These are phyloP conservation scores for Hypoxylon cercidicola DNA, from an alignment of 495 filamentous ascomycete species.

Conservation along the genomic window DNA sequence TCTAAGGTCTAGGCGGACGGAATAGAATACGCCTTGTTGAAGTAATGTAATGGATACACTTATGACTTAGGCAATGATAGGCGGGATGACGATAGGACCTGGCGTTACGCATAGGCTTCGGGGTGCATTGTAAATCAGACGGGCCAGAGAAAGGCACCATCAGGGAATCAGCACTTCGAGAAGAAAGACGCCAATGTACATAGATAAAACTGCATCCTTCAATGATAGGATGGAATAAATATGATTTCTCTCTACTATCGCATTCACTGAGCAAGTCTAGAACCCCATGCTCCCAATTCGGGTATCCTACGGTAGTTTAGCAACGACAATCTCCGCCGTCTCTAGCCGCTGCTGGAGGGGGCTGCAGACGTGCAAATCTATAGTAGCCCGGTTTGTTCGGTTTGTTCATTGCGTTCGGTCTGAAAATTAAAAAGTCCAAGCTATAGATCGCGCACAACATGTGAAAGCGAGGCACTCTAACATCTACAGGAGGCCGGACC, in stretches of 20 bases:
- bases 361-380: background rate
- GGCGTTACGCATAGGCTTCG: background rate
- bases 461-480: conserved; percentile 1
- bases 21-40: background rate
- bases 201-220: background rate
- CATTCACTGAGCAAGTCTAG: background rate
- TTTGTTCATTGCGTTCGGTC: background rate
- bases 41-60: conserved; percentile 1
- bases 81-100: conserved; percentile 2
- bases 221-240: conserved; percentile 1
- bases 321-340: background rate
- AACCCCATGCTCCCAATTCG: background rate
- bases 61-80: background rate
- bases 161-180: background rate
- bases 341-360: background rate
- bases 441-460: conserved; percentile 9
- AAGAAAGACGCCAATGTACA: background rate
- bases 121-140: conserved; percentile 2
- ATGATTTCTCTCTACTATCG: background rate
- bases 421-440: background rate
- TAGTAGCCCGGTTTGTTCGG: background rate
- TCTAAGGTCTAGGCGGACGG: background rate
- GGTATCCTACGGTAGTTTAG: background rate
- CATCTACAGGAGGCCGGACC: conserved; percentile 8
- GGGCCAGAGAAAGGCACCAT: background rate